phyloP scores from a whole-genome alignment of 805 yeast genomes.

The Pichia phayaonensis region DNA sequence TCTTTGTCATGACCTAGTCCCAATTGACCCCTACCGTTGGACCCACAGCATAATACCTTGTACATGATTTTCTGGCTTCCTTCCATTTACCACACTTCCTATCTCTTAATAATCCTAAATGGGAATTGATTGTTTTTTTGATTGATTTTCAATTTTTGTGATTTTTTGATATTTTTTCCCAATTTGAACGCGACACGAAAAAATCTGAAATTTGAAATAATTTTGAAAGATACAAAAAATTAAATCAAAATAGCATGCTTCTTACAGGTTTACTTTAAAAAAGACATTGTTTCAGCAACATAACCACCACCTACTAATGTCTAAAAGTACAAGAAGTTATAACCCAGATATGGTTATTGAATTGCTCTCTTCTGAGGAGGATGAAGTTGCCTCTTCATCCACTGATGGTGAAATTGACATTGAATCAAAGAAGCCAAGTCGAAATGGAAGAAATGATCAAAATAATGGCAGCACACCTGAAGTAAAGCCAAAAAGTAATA shows the following conservation, averaged over 20 bases:
- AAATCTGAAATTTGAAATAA: not conserved
- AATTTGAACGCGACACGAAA: slow-evolving; percentile 1
- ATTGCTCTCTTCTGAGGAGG: slow-evolving; percentile 4
- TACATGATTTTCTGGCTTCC: slow-evolving; percentile 7
- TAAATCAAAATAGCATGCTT: too few relatives aligned
- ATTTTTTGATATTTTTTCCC: too few relatives aligned
- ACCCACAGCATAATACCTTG: slow-evolving; percentile 57
- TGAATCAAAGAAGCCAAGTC: not conserved
- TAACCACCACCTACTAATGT: not conserved
- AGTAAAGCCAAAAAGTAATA: not conserved
- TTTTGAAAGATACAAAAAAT: too few relatives aligned
- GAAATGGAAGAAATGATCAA: not conserved
- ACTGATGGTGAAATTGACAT: not conserved
- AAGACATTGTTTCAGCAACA: not conserved
- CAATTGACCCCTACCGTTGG: slow-evolving; percentile 75
- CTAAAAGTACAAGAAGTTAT: not conserved
- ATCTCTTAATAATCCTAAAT: not conserved
- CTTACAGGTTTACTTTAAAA: not conserved
- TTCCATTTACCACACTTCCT: too few relatives aligned
- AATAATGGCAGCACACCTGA: not conserved
- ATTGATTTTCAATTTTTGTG: not conserved
- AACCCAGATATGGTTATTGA: slow-evolving; percentile 2
- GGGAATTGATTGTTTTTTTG: not conserved
- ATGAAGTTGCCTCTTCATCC: not conserved
- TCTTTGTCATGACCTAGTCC: slow-evolving; percentile 56